phyloP scores from a whole-genome alignment of 768 basidiomycete species.

The Pulveroboletus sp. region DNA sequence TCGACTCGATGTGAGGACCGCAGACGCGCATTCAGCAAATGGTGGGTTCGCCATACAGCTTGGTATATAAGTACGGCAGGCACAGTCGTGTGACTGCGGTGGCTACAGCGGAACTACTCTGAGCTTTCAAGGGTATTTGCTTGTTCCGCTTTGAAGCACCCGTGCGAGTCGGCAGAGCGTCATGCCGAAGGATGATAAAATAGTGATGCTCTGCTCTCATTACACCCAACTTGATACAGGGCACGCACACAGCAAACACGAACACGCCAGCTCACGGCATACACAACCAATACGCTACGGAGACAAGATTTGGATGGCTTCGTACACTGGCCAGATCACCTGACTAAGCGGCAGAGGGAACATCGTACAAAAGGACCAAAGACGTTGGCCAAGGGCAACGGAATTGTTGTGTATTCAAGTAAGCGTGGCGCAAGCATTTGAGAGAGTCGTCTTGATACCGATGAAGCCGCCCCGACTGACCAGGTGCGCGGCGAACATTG shows the following conservation, averaged over 20 bases:
- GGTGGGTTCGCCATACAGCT: neutral
- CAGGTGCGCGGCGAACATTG: constrained; percentile 62
- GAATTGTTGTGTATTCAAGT: constrained; percentile 48
- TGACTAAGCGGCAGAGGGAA: constrained; percentile 15
- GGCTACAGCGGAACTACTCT: neutral
- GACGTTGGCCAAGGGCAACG: constrained; percentile 64
- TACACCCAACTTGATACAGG: too few relatives aligned
- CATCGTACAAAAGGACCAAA: constrained; percentile 48
- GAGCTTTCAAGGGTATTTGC: neutral
- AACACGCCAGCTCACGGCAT: neutral
- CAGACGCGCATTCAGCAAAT: neutral
- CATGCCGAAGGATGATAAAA: neutral
- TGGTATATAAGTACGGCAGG: neutral
- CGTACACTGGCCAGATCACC: neutral
- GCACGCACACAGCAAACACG: neutral
- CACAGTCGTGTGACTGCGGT: neutral
- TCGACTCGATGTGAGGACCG: neutral
- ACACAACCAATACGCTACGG: constrained; percentile 4
- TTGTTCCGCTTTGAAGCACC: neutral
- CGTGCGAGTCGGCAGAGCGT: neutral
- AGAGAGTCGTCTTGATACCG: constrained; percentile 48
- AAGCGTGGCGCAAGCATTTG: constrained; percentile 48
- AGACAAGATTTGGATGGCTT: neutral
- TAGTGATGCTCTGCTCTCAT: neutral
- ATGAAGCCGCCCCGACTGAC: constrained; percentile 58